phyloP scores from a whole-genome alignment of 306 rosid species.

The Cicer pinnatifidum region DNA sequence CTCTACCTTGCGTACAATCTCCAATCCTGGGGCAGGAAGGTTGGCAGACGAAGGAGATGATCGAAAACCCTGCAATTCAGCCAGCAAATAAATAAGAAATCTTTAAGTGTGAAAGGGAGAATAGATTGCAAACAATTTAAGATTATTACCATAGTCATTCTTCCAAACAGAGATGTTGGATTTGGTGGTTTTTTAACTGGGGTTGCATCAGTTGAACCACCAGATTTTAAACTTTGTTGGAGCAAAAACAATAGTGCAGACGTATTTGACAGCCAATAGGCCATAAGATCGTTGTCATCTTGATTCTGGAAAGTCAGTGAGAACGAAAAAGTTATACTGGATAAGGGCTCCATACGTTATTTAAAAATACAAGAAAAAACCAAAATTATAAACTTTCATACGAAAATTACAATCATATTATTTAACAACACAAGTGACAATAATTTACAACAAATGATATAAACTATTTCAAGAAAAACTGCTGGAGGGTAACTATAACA shows the following conservation, averaged over 20 bases:
- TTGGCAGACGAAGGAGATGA: slow-evolving; percentile 90
- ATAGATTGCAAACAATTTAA: slow-evolving; percentile 18
- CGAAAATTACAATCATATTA: slow-evolving; percentile 29
- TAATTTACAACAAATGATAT: slow-evolving; percentile 12
- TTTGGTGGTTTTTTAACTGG: slow-evolving; percentile 72
- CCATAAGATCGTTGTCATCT: slow-evolving; percentile 92
- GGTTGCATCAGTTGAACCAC: slow-evolving; percentile 64
- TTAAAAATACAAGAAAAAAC: slow-evolving; percentile 17
- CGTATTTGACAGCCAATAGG: slow-evolving; percentile 95
- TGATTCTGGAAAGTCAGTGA: slow-evolving; percentile 69
- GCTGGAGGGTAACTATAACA: slow-evolving; percentile 24
- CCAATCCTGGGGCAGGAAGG: slow-evolving; percentile 67
- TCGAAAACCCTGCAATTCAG: slow-evolving; percentile 81
- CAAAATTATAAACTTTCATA: slow-evolving; percentile 16
- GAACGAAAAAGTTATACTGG: slow-evolving; percentile 32
- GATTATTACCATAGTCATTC: slow-evolving; percentile 90
- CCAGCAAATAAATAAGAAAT: slow-evolving; percentile 36
- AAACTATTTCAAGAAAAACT: slow-evolving; percentile 13
- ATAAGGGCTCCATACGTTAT: slow-evolving; percentile 10
- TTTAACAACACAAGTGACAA: slow-evolving; percentile 38
- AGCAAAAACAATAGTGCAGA: slow-evolving; percentile 90
- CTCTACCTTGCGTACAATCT: slow-evolving; percentile 86
- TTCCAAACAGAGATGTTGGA: slow-evolving; percentile 93
- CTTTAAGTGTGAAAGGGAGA: slow-evolving; percentile 5
- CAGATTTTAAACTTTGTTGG: slow-evolving; percentile 83